Percentiles rank a stretch among this genome's conserved stretches.
Evolutionary conservation across 2,329 filamentous ascomycete genomes (phyloP).

Genomic region (Cephalotrichum gorgonifer): DNA sequence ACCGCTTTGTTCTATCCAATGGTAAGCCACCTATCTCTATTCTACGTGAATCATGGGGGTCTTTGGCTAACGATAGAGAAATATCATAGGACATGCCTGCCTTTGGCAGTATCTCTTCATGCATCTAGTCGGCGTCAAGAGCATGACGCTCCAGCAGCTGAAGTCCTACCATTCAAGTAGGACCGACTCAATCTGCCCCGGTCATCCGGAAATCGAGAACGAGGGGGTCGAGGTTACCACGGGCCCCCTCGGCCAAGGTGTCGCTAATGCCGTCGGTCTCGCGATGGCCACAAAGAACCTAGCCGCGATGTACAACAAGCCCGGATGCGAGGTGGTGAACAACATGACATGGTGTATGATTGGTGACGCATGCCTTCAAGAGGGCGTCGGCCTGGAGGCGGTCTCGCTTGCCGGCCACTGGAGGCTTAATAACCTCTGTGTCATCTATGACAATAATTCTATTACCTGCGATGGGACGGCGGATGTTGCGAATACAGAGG

Average conservation of each 20-base stretch:
- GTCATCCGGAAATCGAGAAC: constrained; percentile 93
- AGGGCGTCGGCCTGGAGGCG: constrained; percentile 92
- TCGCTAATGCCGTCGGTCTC: constrained; percentile 94
- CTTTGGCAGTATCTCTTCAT: constrained; percentile 99
- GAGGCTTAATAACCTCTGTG: constrained; percentile 95
- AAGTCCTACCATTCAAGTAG: constrained; percentile 85
- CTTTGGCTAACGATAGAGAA: background rate
- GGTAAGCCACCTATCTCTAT: constrained; percentile 46
- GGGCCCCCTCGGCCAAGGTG: constrained; percentile 93
- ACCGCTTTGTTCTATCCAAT: constrained; percentile 98
- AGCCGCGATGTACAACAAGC: constrained; percentile 90
- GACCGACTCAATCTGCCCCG: constrained; percentile 70
- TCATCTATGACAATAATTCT: constrained; percentile 97
- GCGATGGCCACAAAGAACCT: constrained; percentile 94
- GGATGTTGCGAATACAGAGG: constrained; percentile 93
- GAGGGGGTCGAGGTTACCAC: constrained; percentile 97
- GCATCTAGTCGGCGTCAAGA: constrained; percentile 82
- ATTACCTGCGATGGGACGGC: constrained; percentile 93
- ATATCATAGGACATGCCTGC: constrained; percentile 94
- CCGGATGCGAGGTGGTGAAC: constrained; percentile 79
- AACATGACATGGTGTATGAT: constrained; percentile 98
- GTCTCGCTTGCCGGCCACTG: constrained; percentile 88
- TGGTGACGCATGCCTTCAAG: constrained; percentile 97
- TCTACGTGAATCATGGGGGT: background rate
- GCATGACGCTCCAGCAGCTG: constrained; percentile 75